Evolutionary conservation across 148 eudicot species (phyloP).

Genomic region (Nepenthes gracilis): DNA sequence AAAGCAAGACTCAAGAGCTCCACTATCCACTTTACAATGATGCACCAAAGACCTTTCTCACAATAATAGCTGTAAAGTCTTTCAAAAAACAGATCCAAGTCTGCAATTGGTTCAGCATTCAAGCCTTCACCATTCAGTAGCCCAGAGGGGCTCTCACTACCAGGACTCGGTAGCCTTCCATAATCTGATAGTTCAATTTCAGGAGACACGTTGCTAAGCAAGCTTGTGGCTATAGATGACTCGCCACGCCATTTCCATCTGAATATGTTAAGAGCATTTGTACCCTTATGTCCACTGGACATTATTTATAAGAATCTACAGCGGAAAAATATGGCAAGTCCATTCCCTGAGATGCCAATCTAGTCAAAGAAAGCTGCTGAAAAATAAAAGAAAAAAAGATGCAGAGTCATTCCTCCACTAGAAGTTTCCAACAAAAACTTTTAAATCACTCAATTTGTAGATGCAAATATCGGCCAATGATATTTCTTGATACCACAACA

Average conservation of each 20-base stretch:
- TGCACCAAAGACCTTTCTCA: constrained; percentile 98
- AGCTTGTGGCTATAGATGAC: constrained; percentile 47
- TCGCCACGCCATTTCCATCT: constrained; percentile 51
- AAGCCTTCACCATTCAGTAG: constrained; percentile 83
- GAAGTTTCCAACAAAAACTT: background rate
- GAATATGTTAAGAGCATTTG: constrained; percentile 55
- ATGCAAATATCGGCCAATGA: too few relatives aligned
- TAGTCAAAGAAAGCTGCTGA: constrained; percentile 19
- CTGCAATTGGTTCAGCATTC: constrained; percentile 69
- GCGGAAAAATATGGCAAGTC: constrained; percentile 44
- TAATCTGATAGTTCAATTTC: constrained; percentile 84
- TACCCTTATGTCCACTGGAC: constrained; percentile 68
- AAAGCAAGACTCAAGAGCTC: constrained; percentile 87
- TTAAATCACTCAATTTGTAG: too few relatives aligned
- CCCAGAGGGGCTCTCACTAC: constrained; percentile 97
- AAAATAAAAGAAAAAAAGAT: background rate
- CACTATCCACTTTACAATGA: constrained; percentile 90
- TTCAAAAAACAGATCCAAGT: constrained; percentile 88
- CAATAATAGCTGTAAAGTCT: constrained; percentile 86
- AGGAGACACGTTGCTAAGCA: constrained; percentile 44
- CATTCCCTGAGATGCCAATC: constrained; percentile 46
- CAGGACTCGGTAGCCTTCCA: constrained; percentile 63
- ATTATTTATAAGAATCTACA: constrained; percentile 49
- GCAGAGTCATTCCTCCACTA: background rate
- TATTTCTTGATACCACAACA: too few relatives aligned